Percentiles rank a stretch among this genome's conserved stretches.
Conservation (phyloP, 805 yeast species). For the Lipomyces lipofer region DNA sequence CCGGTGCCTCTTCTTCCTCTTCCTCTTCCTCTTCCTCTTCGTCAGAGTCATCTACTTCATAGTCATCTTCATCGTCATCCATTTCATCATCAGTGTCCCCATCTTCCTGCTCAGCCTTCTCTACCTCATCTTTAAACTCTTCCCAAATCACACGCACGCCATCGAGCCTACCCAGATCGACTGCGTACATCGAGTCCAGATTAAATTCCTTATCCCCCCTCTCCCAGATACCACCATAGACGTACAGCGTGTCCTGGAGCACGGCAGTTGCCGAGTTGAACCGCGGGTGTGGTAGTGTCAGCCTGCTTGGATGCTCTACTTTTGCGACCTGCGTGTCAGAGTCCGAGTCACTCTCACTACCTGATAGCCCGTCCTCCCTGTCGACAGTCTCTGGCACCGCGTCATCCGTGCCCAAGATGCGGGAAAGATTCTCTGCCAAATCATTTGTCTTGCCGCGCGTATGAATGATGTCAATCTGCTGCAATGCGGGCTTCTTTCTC, state of each 20-base stretch:
- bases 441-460: constrained; percentile 73
- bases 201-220: constrained; percentile 80
- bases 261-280: constrained; percentile 86
- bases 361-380: constrained; percentile 37
- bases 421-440: constrained; percentile 72
- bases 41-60: constrained; percentile 70
- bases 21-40: constrained; percentile 54
- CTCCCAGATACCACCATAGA: constrained; percentile 91
- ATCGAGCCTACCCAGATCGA: constrained; percentile 83
- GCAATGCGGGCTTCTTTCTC: constrained; percentile 49
- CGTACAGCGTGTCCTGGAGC: constrained; percentile 76
- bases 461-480: constrained; percentile 46
- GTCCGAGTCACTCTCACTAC: constrained; percentile 39
- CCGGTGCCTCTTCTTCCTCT: constrained; percentile 46
- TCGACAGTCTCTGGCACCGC: constrained; percentile 28
- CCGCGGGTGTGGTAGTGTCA: constrained; percentile 75
- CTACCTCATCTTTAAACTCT: constrained; percentile 56
- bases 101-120: constrained; percentile 45
- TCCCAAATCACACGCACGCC: constrained; percentile 92
- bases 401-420: constrained; percentile 35
- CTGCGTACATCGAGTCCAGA: constrained; percentile 80
- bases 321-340: constrained; percentile 43
- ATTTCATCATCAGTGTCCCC: constrained; percentile 47
- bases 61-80: constrained; percentile 62
- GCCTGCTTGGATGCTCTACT: constrained; percentile 57